Evolutionary conservation across 345 rosid species (phyloP).

Genomic region (Brassica carinata): DNA sequence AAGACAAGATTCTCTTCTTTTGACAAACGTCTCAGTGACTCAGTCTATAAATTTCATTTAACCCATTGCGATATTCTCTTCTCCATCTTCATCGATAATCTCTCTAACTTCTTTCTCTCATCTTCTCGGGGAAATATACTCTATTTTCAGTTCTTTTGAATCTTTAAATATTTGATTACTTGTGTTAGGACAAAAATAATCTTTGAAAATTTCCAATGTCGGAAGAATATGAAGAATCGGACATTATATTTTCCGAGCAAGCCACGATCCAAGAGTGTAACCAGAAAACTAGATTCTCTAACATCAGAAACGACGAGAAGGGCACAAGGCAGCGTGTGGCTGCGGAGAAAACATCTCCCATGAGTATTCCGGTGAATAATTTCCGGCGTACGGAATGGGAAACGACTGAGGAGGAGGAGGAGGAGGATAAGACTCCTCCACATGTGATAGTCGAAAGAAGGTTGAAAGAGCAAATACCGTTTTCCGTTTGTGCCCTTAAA

Average conservation of each 20-base stretch:
- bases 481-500: constrained; percentile 66
- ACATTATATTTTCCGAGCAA: constrained; percentile 50
- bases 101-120: neutral
- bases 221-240: constrained; percentile 62
- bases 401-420: constrained; percentile 12
- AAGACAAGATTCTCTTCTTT: constrained; percentile 29
- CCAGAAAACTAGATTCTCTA: neutral
- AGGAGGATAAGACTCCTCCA: constrained; percentile 53
- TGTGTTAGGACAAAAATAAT: neutral
- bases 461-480: constrained; percentile 63
- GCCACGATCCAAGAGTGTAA: neutral
- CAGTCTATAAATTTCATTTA: constrained; percentile 23
- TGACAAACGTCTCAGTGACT: constrained; percentile 34
- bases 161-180: neutral
- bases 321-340: neutral
- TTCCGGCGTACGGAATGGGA: constrained; percentile 26
- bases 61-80: constrained; percentile 9
- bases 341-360: constrained; percentile 30
- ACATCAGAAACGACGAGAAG: neutral
- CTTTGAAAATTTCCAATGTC: constrained; percentile 35
- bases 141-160: neutral
- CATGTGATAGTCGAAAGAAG: constrained; percentile 57
- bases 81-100: constrained; percentile 10
- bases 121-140: neutral
- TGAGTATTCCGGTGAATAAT: constrained; percentile 42